Evolutionary conservation across 352 stramenopile genomes (phyloP).

Genomic region (Globisporangium nagaii): DNA sequence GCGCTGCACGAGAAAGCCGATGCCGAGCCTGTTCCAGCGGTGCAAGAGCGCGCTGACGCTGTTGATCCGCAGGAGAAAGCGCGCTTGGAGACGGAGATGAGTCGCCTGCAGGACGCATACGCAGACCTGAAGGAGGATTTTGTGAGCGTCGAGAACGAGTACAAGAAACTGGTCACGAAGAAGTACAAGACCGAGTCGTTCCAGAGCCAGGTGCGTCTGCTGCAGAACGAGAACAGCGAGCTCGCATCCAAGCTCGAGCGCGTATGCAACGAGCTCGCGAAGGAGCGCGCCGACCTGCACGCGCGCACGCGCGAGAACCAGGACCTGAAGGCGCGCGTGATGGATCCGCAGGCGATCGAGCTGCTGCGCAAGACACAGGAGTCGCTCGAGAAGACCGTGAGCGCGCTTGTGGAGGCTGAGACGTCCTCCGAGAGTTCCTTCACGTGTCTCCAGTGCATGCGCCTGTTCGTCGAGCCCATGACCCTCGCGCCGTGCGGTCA

Average conservation of each 20-base stretch:
- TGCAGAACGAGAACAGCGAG: slow-evolving; percentile 66
- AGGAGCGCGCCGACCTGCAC: slow-evolving; percentile 35
- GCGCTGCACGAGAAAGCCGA: slow-evolving; percentile 10
- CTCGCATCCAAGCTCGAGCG: slow-evolving; percentile 33
- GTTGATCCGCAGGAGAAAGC: slow-evolving; percentile 1
- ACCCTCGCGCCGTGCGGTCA: slow-evolving; percentile 67
- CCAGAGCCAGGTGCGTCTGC: slow-evolving; percentile 52
- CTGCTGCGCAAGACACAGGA: slow-evolving; percentile 56
- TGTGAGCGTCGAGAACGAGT: slow-evolving; percentile 26
- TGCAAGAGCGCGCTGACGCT: slow-evolving; percentile 4
- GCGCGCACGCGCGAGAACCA: slow-evolving; percentile 32
- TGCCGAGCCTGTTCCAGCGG: slow-evolving; percentile 2
- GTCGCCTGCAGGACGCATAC: slow-evolving; percentile 23
- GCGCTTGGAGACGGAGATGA: slow-evolving; percentile 19
- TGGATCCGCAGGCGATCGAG: slow-evolving; percentile 45
- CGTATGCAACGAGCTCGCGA: slow-evolving; percentile 28
- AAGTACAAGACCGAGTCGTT: slow-evolving; percentile 79
- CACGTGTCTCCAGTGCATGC: slow-evolving; percentile 72
- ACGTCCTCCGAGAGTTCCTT: slow-evolving; percentile 69
- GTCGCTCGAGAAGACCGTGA: slow-evolving; percentile 62
- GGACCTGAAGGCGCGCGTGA: slow-evolving; percentile 37
- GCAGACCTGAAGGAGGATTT: slow-evolving; percentile 21
- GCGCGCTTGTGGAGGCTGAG: slow-evolving; percentile 59
- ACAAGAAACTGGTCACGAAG: slow-evolving; percentile 53
- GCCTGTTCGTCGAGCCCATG: slow-evolving; percentile 53